Evolutionary conservation across 1,139 yeast genomes (phyloP), one percentile per base, ranked within the genome.

Genomic region (Candida mesenterica): DNA sequence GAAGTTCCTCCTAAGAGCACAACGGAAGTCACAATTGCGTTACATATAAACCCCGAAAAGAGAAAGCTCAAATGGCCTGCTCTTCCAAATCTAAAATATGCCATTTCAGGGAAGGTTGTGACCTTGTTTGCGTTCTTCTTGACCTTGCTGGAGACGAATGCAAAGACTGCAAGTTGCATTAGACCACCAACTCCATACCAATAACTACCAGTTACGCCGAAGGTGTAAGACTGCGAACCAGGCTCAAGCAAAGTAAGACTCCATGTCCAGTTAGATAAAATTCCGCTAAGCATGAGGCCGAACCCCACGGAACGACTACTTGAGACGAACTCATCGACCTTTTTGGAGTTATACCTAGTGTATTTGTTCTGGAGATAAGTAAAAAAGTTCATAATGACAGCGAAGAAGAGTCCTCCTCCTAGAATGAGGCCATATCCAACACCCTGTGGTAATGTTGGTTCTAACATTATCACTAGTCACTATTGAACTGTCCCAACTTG

Each of bases 71-170:
- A 48, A 44, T 67, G 73, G 8, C 66, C 68, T 1, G 59, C 47
- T 4, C 49, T 53, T 2, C 72, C 72, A 45, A 55, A 66, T 32
- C 73, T 49, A 33, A 61, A 53, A 35, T 49, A 57, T 2, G 57
- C 67, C 57, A 65, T 59, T 38, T 67, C 72, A 2, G 66, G 69
- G 44, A 63, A 62, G 2, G 72, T 66, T 16, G 68, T 65, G 4
- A 62, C 65, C 32, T 60, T 42, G 34, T 64, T 62, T 2, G 70
- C 69, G 39, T 62, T 64, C 29, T 57, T 55, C 41, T 67, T 67
- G 20, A 65, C 60, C 38, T 62, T 61, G 15, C 65, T 51, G 3
- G 71, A 69, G 17, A 65, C 53, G 16, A 62, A 46, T 9, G 62
- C 50, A 37, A 67, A 66, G n/a, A 65, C 58, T 4, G 62, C 50